phyloP scores from a whole-genome alignment of 2,329 filamentous ascomycete species.

The Aspergillus quadrilineatus region DNA sequence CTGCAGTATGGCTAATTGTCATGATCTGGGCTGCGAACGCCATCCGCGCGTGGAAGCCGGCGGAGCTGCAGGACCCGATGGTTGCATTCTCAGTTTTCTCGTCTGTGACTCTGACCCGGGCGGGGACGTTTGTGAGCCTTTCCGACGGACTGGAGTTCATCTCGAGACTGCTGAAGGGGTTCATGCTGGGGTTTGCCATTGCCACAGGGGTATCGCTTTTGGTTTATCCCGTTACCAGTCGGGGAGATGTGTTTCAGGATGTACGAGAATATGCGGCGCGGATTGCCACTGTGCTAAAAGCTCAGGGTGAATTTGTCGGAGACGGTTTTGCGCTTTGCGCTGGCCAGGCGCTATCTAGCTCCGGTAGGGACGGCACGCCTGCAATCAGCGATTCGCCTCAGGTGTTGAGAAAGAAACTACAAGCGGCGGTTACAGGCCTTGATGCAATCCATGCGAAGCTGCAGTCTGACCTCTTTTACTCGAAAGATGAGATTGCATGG shows the following conservation, averaged over 20 bases:
- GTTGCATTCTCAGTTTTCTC: slow-evolving; percentile 68
- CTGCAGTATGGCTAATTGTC: slow-evolving; percentile 67
- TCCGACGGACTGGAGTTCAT: slow-evolving; percentile 35
- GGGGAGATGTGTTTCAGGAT: no score
- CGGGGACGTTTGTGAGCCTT: slow-evolving; percentile 48
- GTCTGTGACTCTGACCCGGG: slow-evolving; percentile 59
- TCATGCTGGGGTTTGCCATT: slow-evolving; percentile 65
- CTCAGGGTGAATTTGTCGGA: no score
- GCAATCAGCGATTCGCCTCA: not conserved
- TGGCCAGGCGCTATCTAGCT: no score
- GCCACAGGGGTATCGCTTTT: slow-evolving; percentile 63
- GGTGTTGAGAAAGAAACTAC: slow-evolving; percentile 23
- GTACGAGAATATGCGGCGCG: no score
- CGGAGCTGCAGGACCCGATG: slow-evolving; percentile 62
- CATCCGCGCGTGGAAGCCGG: slow-evolving; percentile 60
- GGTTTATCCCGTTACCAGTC: slow-evolving; percentile 62
- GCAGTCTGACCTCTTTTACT: slow-evolving; percentile 65
- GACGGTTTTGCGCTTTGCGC: no score
- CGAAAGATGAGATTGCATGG: slow-evolving; percentile 70
- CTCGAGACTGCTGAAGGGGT: slow-evolving; percentile 56
- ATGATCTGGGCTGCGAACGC: slow-evolving; percentile 65
- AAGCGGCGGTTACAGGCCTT: slow-evolving; percentile 44
- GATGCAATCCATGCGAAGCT: slow-evolving; percentile 63
- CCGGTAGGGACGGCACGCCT: slow-evolving; percentile 10
- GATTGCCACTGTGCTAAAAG: no score